Conservation (phyloP, 768 basidiomycete species). For the Collybia sp. region DNA sequence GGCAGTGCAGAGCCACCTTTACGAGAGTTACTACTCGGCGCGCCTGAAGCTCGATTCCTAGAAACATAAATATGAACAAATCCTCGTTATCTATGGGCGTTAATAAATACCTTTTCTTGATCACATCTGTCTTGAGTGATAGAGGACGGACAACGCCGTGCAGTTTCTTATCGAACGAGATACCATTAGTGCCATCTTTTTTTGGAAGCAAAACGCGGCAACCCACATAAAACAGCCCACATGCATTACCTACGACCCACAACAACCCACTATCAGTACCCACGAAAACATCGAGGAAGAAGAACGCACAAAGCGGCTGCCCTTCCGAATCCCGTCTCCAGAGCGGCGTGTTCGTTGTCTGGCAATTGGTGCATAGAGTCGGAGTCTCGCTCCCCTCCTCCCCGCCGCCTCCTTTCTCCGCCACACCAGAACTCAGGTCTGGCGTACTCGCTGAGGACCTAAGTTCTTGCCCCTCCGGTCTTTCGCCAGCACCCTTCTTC, state of each 20-base stretch:
- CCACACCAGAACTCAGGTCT: conserved; percentile 37
- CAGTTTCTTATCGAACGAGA: conserved; percentile 60
- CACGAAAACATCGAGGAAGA: conserved; percentile 1
- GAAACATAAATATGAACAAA: conserved; percentile 3
- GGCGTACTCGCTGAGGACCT: conserved; percentile 67
- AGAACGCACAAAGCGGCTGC: conserved; percentile 79
- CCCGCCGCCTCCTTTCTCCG: conserved; percentile 31
- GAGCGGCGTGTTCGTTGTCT: conserved; percentile 91
- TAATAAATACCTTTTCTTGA: conserved; percentile 80
- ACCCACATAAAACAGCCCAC: conserved; percentile 89
- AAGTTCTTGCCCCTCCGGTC: conserved; percentile 29
- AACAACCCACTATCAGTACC: conserved; percentile 11
- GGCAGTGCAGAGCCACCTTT: conserved; percentile 60
- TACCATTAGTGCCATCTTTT: conserved; percentile 5
- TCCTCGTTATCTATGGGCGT: neutral
- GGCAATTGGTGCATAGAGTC: conserved; percentile 91
- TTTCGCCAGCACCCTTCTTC: conserved; percentile 31
- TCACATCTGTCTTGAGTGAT: conserved; percentile 94
- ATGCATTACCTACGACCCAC: conserved; percentile 66
- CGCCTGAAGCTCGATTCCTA: conserved; percentile 80
- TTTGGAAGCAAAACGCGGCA: conserved; percentile 1
- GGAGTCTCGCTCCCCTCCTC: conserved; percentile 71
- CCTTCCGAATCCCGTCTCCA: conserved; percentile 94
- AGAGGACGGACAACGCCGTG: conserved; percentile 93
- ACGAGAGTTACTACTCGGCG: conserved; percentile 60